Conservation (phyloP, 169 alveolate species). For the Plasmodium falciparum region DNA sequence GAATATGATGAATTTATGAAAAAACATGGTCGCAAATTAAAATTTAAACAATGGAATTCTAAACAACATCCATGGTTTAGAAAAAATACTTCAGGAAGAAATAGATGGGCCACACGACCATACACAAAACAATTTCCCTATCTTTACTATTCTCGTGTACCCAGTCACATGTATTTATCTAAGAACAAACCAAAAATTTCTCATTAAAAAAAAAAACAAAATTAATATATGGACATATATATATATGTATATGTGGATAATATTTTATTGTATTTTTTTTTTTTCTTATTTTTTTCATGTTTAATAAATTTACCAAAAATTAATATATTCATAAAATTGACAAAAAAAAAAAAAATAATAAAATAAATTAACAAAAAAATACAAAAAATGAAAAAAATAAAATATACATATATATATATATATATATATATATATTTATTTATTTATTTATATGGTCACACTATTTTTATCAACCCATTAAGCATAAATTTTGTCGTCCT, state of each 20-base stretch:
- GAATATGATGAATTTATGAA: slow-evolving; percentile 68
- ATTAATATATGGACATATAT: background rate
- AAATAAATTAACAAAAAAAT: background rate
- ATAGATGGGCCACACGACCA: slow-evolving; percentile 83
- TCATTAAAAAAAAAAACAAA: background rate
- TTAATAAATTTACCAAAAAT: background rate
- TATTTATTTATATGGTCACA: background rate
- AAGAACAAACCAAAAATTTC: slow-evolving; percentile 33
- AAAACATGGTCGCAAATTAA: slow-evolving; percentile 37
- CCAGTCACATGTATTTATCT: slow-evolving; percentile 30
- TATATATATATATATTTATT: background rate
- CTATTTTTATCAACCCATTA: slow-evolving; percentile 11
- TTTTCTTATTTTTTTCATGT: too few relatives aligned
- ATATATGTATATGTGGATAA: background rate
- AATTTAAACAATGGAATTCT: slow-evolving; percentile 66
- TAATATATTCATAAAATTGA: background rate
- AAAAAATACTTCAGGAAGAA: slow-evolving; percentile 80
- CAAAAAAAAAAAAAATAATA: background rate
- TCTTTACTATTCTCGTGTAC: slow-evolving; percentile 35
- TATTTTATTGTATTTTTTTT: background rate
- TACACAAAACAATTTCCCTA: slow-evolving; percentile 81
- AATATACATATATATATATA: background rate
- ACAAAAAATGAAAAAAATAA: background rate
- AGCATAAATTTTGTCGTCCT: slow-evolving; percentile 10
- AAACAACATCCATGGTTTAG: slow-evolving; percentile 87